Base-by-base conservation (phyloP, 148 eudicot genomes). In the Vaccinium vitisidaea region DNA sequence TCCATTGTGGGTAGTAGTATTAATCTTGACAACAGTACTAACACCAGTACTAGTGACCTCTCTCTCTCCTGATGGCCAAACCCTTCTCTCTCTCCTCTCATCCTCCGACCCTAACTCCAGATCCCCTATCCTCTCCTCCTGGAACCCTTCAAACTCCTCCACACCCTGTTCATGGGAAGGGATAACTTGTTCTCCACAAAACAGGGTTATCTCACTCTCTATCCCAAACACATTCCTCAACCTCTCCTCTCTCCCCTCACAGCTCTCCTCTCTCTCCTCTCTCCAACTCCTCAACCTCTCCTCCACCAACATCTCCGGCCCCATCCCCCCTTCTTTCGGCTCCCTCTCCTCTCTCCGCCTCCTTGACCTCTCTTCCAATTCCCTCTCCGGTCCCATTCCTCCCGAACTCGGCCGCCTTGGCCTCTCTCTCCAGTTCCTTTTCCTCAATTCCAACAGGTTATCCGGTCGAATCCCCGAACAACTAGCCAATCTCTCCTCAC, bases 121-220 rank as follows among this genome's bases (percentile, higher is more conserved):
- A 46, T 86, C 89, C 0, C 82, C 93, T 6, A 84, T 91, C 0
- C 75, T 94, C 6, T 89, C 95, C 48, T 82, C 98, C 23, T 95
- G 98, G 98, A 77, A 93, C 81, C 85, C 95, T n/a, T 88, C 93
- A 79, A 87, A 82, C 83, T 21, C 84, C 75, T 36, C 39, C 39
- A 95, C 92, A 0, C 98, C 98, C 14, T 95, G 98, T 87, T 93
- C 96, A 70, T 95, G 98, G 98, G 87, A 93, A 69, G 98, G 98
- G 8, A 83, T 95, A 1, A 94, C 98, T 25, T 95, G 98, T 56
- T 95, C 98, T 0, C 94, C 98, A 6, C 91, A 92, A 75, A 74
- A 93, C 79, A 91, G 92, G 50, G 98, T 95, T 0, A 93, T 92
- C 30, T 95, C 98, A 0, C 79, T 95, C 10, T 94, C 98, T 10